A percentile compares a stretch with the other conserved stretches of the same genome.
Evolutionary conservation across 441 rosid species (phyloP).

Genomic region (Syzygium malaccense): DNA sequence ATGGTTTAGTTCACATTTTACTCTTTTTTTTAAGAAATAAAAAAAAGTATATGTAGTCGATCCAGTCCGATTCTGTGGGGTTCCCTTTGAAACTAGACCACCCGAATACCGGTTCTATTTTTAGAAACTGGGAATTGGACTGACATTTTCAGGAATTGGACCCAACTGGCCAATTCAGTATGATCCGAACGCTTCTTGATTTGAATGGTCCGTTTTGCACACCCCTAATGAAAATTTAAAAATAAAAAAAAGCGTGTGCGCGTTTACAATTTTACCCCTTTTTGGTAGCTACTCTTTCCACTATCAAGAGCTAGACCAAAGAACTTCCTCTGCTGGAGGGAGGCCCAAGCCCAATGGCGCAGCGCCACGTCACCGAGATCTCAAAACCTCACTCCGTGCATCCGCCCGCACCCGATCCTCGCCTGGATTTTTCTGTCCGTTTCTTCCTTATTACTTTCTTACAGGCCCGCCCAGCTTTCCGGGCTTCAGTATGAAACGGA

Average conservation of each 20-base stretch:
- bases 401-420: background rate
- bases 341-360: background rate
- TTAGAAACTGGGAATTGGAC: too few species aligned
- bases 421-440: background rate
- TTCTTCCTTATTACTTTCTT: accelerated
- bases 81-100: too few species aligned
- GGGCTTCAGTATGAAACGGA: background rate
- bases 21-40: too few species aligned
- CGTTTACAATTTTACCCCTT: background rate
- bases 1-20: too few species aligned
- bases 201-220: too few species aligned
- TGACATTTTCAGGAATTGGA: too few species aligned
- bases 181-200: accelerated
- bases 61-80: too few species aligned
- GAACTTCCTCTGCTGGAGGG: background rate
- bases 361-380: background rate
- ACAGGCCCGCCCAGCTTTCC: background rate
- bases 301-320: background rate
- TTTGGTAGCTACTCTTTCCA: background rate
- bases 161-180: too few species aligned
- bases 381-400: background rate
- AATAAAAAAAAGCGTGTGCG: too few species aligned
- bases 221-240: too few species aligned
- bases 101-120: too few species aligned
- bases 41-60: too few species aligned